Percentiles rank a stretch among this genome's conserved stretches.
phyloP scores from a whole-genome alignment of 805 yeast species.

The Ogataea trehalophila region DNA sequence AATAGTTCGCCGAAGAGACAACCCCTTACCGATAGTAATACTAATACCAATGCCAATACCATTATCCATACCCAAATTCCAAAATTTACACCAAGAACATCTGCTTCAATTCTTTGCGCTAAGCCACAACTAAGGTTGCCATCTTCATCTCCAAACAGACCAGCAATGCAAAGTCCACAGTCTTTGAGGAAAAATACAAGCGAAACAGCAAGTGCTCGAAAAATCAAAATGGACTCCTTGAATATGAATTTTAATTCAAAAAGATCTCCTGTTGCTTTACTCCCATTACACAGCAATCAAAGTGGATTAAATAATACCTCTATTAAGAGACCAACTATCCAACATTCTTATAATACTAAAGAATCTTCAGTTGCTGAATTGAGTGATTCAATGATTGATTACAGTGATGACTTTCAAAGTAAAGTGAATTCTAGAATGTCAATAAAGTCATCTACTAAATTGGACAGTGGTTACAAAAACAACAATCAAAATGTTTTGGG shows the following conservation, averaged over 20 bases:
- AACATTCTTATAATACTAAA: neutral
- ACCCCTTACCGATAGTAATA: too few relatives aligned
- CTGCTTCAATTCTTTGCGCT: neutral
- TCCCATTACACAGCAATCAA: too few relatives aligned
- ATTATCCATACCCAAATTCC: neutral
- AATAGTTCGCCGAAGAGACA: neutral
- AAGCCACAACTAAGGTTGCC: slow-evolving; percentile 6
- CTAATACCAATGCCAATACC: neutral
- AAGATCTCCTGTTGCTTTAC: too few relatives aligned
- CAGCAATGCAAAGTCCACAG: slow-evolving; percentile 1
- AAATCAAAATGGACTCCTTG: too few relatives aligned
- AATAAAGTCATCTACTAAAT: neutral
- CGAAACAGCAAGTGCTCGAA: neutral
- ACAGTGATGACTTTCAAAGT: slow-evolving; percentile 19
- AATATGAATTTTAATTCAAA: too few relatives aligned
- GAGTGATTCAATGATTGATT: slow-evolving; percentile 26
- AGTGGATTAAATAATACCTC: too few relatives aligned
- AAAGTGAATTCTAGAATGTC: neutral
- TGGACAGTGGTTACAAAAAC: neutral
- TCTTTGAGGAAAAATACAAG: slow-evolving; percentile 1
- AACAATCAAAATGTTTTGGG: neutral
- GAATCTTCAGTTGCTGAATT: slow-evolving; percentile 20
- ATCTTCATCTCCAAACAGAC: slow-evolving; percentile 5
- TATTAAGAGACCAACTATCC: neutral
- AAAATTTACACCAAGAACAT: slow-evolving; percentile 2